phyloP scores from a whole-genome alignment of 2,329 filamentous ascomycete species.

The Penicillium sp. region DNA sequence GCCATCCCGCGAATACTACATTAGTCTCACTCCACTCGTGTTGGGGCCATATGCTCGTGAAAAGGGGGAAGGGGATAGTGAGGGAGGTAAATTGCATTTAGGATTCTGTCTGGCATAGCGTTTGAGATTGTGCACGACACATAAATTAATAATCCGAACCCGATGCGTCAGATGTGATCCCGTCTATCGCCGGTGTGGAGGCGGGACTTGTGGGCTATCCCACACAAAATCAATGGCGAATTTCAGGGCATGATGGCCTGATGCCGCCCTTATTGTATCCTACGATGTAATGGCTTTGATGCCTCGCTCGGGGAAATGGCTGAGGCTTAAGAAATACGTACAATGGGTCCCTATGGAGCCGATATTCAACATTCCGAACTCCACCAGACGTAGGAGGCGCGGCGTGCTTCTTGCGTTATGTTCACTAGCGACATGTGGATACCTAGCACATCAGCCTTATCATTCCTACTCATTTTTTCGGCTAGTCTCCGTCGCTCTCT shows the following conservation, averaged over 20 bases:
- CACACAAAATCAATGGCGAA: slow-evolving; percentile 24
- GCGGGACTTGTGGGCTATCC: neutral
- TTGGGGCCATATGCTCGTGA: neutral
- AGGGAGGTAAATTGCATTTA: neutral
- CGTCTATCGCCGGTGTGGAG: neutral
- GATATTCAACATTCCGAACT: slow-evolving; percentile 16
- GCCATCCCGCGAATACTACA: neutral
- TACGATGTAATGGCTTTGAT: slow-evolving; percentile 14
- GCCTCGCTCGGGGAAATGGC: neutral
- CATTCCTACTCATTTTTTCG: neutral
- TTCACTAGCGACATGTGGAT: slow-evolving; percentile 27
- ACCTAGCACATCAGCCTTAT: slow-evolving; percentile 7
- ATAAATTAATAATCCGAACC: no score
- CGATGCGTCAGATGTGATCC: no score
- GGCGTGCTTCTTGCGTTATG: slow-evolving; percentile 17
- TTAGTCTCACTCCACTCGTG: neutral
- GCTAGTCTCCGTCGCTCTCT: slow-evolving; percentile 33
- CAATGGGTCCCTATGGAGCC: slow-evolving; percentile 21
- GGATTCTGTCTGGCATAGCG: neutral
- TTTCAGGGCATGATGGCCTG: slow-evolving; percentile 18
- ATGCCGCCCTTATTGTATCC: slow-evolving; percentile 17
- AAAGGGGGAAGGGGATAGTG: neutral
- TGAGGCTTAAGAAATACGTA: slow-evolving; percentile 5
- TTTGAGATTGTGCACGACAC: no score
- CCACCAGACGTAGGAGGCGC: slow-evolving; percentile 15